Evolutionary conservation across 768 basidiomycete species (phyloP), one percentile per base, ranked within the genome.

Genomic region (Kondoa malvinella): DNA sequence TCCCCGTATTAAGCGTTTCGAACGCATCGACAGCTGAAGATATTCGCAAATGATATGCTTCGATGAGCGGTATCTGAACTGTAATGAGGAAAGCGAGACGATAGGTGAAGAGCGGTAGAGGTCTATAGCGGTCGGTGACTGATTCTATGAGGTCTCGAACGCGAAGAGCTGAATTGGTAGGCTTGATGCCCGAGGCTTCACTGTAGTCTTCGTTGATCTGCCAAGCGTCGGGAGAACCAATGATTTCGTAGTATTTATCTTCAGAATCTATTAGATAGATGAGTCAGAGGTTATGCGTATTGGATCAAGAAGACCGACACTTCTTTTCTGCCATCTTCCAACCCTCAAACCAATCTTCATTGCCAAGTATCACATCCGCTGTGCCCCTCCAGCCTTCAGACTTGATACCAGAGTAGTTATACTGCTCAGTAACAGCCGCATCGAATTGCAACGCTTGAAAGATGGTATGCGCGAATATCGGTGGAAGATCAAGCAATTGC

Each of bases 381-480:
- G 90, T 79, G 0, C 95, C 92, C 67, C 84, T 81, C 87, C 87
- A 90, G 60, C 67, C 67, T 15, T 74, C 72, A 2, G 80, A 77
- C 21, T 79, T 75, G 8, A 21, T 8, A 15, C 87, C 77, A 31
- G 77, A 78, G 74, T 90, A 95, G 0, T 87, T 88, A 2, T 71
- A 58, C 75, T 85, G 83, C 71, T 87, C 87, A 21, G 80, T 78
- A 40, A 96, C 74, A 26, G 85, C 81, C 30, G 85, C 83, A 77
- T 99, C 95, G 71, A 97, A 99, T 0, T 85, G 77, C 2, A 97
- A 79, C 0, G 92, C 84, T 76, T 97, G 90, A 75, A 94, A 94
- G 61, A 97, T 87, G 0, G 92, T 96, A 74, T 99, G 94, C 1
- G 95, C 95, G 4, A 99, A 80, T 26, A 97, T 78, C 0, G 91